Evolutionary conservation across 345 rosid genomes (phyloP), one percentile per base, ranked within the genome.

Genomic region (Mercurialis annua): DNA sequence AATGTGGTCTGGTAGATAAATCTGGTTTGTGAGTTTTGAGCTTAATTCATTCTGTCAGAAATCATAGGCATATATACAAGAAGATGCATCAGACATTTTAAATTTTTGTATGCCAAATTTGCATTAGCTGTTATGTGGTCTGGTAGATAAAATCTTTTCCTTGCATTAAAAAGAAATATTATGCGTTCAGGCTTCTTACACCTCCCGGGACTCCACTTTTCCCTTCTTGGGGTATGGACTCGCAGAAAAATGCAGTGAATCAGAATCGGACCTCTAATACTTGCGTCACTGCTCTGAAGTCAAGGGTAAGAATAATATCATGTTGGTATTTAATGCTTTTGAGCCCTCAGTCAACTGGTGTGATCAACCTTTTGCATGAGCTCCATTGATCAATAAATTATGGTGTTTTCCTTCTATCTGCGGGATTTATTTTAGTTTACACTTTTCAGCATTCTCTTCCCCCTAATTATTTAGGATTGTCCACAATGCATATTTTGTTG

Each of bases 151-250:
- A 53, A 49, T 53, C 17, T 48, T 33, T 44, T 33, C 30, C 67
- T 4, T 23, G 26, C 63, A 51, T 52, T 51, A 12, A 59, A 26
- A 20, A 48, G 58, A 42, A 34, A 38, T 49, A 10, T 40, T 59
- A 16, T 59, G 12, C 24, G 48, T 52, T 59, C 67, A 75, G 78
- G 78, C 78, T 75, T 42, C 64, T 75, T 18, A 69, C 78, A 36
- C 78, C 78, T 17, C 78, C 78, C 24, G 48, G 63, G 23, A 75
- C 78, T 34, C 77, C 77, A 16, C 59, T 68, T 33, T 44, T 73
- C 40, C 73, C 74, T 56, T 68, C 73, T 51, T 23, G 60, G 70
- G 78, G 69, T 43, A 59, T 57, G 67, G 78, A 69, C 20, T 52
- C 71, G 38, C 78, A 52, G 62, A 72, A 60, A 51, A 49, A 56